Conservation (phyloP, 1,284 basidiomycete genomes). For the Rhodotorula sp. region DNA sequence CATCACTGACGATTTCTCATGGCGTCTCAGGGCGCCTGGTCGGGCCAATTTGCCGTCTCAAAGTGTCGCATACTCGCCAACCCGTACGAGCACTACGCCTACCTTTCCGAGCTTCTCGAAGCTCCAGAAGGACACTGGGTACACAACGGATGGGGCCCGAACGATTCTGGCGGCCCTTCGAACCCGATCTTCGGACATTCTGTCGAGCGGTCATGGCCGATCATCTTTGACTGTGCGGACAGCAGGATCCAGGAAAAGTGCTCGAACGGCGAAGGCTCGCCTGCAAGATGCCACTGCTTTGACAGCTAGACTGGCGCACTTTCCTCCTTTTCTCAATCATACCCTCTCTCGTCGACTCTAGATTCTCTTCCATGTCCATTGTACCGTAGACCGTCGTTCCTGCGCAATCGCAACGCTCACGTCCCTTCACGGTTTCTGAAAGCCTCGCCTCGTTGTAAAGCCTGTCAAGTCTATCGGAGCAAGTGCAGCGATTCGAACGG, state of each 20-base stretch:
- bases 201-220: conserved; percentile 43
- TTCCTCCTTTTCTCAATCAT: too few relatives aligned
- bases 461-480: too few relatives aligned
- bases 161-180: conserved; percentile 40
- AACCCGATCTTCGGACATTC: conserved; percentile 44
- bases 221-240: conserved; percentile 40
- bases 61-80: conserved; percentile 42
- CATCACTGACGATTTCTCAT: not conserved
- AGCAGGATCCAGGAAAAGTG: conserved; percentile 36
- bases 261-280: conserved; percentile 25
- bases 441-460: too few relatives aligned
- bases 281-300: conserved; percentile 39
- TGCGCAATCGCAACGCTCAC: too few relatives aligned
- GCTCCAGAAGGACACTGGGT: conserved; percentile 41
- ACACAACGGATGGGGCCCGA: conserved; percentile 41
- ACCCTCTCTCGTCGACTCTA: too few relatives aligned
- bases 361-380: too few relatives aligned
- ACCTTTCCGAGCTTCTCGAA: conserved; percentile 30
- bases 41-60: conserved; percentile 38
- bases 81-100: conserved; percentile 38
- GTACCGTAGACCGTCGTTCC: too few relatives aligned
- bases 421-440: too few relatives aligned
- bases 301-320: conserved; percentile 2
- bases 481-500: too few relatives aligned
- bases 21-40: conserved; percentile 22